These are phyloP conservation scores for Sequoia sempervirens DNA, from an alignment of 75 land plant species.

Conservation along the genomic window DNA sequence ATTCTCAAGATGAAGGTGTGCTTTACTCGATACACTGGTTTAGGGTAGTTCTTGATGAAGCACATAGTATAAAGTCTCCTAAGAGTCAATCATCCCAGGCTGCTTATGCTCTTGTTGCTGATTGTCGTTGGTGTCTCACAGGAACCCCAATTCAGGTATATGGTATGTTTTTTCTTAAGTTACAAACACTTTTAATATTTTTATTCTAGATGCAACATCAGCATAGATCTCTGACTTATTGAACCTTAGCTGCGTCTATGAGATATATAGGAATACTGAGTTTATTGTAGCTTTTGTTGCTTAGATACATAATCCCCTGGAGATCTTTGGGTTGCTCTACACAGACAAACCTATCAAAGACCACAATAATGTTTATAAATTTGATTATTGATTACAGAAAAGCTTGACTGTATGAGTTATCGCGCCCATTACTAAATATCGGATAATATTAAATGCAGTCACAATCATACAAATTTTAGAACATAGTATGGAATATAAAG, in stretches of 20 bases:
- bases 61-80: slow-evolving; percentile 76
- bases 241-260: neutral
- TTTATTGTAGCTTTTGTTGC: neutral
- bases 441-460: neutral
- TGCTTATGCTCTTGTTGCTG: slow-evolving; percentile 55
- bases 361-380: neutral
- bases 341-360: neutral
- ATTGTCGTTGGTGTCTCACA: slow-evolving; percentile 87
- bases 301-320: neutral
- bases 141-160: slow-evolving; percentile 92
- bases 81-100: slow-evolving; percentile 56
- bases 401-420: neutral
- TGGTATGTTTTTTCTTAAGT: neutral
- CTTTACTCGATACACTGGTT: slow-evolving; percentile 72
- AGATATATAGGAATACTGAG: neutral
- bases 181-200: neutral
- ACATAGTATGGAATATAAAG: neutral
- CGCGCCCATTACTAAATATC: too few species aligned
- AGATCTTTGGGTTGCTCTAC: neutral
- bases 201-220: neutral
- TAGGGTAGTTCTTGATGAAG: slow-evolving; percentile 91
- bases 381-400: neutral
- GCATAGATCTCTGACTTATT: neutral
- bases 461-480: neutral
- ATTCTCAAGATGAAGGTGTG: slow-evolving; percentile 36